Evolutionary conservation across 306 rosid species (phyloP).

Genomic region (Quercus robur): DNA sequence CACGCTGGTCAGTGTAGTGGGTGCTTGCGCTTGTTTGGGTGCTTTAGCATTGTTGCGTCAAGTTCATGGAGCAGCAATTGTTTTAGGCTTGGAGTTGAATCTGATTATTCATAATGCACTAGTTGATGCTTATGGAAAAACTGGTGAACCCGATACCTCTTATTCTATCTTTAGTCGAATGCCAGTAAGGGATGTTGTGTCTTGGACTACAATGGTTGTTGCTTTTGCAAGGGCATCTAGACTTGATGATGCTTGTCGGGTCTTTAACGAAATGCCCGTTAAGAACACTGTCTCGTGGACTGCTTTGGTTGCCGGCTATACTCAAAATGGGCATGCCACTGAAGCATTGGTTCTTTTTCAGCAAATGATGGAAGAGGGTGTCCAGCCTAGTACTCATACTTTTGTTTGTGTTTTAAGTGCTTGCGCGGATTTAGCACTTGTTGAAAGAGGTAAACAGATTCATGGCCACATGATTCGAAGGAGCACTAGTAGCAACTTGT

Average conservation of each 20-base stretch:
- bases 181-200: conserved; percentile 49
- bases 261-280: conserved; percentile 46
- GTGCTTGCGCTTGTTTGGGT: conserved; percentile 43
- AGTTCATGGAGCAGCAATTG: conserved; percentile 51
- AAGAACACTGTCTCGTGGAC: conserved; percentile 54
- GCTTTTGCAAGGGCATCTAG: conserved; percentile 32
- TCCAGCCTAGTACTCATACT: conserved; percentile 39
- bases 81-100: conserved; percentile 40
- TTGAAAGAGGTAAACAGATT: conserved; percentile 52
- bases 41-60: conserved; percentile 42
- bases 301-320: conserved; percentile 49
- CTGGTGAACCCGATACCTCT: conserved; percentile 34
- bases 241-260: conserved; percentile 39
- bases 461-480: conserved; percentile 45
- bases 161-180: conserved; percentile 38
- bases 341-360: conserved; percentile 46
- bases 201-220: conserved; percentile 56
- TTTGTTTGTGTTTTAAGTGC: conserved; percentile 51
- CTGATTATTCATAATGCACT: conserved; percentile 45
- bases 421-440: conserved; percentile 45
- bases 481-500: conserved; percentile 23
- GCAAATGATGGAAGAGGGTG: conserved; percentile 42
- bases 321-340: conserved; percentile 21
- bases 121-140: conserved; percentile 64
- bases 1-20: conserved; percentile 51